Conservation (phyloP, 306 rosid genomes). For the Sphenostylis stenocarpa region DNA sequence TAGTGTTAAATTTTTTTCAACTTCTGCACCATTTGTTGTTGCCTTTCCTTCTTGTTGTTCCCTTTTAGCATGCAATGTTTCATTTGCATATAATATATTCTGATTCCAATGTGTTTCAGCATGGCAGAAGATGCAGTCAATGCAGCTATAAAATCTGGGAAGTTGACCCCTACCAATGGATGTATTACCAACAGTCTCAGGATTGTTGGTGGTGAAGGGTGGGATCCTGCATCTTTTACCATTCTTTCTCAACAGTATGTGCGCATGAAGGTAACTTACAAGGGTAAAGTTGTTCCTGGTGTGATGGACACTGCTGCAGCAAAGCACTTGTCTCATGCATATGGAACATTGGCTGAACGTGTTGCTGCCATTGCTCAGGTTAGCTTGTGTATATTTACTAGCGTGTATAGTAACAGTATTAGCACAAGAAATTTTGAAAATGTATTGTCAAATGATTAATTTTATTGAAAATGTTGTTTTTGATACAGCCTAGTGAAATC, state of each 20-base stretch:
- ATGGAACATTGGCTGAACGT: slow-evolving; percentile 68
- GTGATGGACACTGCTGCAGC: slow-evolving; percentile 79
- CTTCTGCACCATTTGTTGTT: slow-evolving; percentile 1
- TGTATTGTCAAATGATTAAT: neutral
- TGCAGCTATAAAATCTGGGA: slow-evolving; percentile 78
- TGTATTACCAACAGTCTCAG: slow-evolving; percentile 57
- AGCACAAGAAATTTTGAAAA: neutral
- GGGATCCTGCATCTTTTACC: slow-evolving; percentile 82
- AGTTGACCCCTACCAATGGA: slow-evolving; percentile 55
- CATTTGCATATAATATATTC: slow-evolving; percentile 12
- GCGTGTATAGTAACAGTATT: neutral
- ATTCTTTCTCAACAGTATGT: slow-evolving; percentile 70
- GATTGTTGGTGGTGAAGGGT: slow-evolving; percentile 73
- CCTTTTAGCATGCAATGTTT: neutral
- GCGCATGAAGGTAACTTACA: slow-evolving; percentile 65
- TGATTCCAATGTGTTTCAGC: slow-evolving; percentile 50
- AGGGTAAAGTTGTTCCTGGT: slow-evolving; percentile 76
- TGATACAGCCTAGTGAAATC: neutral
- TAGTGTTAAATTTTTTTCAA: neutral
- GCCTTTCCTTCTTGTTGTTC: neutral
- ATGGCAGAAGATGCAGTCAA: slow-evolving; percentile 94
- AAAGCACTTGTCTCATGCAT: slow-evolving; percentile 77
- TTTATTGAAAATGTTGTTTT: neutral
- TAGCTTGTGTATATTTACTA: slow-evolving; percentile 22
- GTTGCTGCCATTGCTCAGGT: slow-evolving; percentile 90